Base-by-base conservation (phyloP, 2,329 filamentous ascomycete species). In the Macrophomina pseudophaseolina region DNA sequence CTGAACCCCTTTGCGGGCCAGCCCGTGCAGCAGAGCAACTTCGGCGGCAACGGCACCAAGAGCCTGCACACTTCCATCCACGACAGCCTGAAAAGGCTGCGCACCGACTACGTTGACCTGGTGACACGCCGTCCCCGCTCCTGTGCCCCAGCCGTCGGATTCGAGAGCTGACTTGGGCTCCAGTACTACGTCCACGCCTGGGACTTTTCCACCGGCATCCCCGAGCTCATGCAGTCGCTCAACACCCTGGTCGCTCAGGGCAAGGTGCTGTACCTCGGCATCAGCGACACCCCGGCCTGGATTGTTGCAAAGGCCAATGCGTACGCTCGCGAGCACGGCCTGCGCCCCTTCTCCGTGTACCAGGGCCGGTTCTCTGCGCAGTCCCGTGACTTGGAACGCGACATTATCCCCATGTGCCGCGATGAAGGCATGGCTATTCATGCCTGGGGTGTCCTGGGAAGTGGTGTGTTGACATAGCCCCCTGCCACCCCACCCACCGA, bases 31-130 rank as follows among this genome's bases (percentile, higher is more conserved):
- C n/a, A 54, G 23, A 67, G 69, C 69, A 85, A 85, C 69, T 82
- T 75, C 65, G 75, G 74, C 6, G 82, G 82, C 0, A 80, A 81
- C 69, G 71, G 71, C 49, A 73, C 75, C 18, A 81, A 80, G 67
- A 75, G 72, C 12, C 72, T 82, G 33, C 74, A 73, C n/a, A 58
- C 79, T 42, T 78, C 75, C 33, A 68, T 82, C 5, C 76, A 78
- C 30, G 76, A 74, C 8, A 78, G 74, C 9, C 68, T 82, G 32
- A 78, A 73, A 66, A 90, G 87, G 78, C 82, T 89, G 62, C 83
- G 88, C 76, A 91, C 89, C 0, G 83, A 86, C 63, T 93, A 91
- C 72, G 87, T 92, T 66, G 90, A 93, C 72, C 58, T 78, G 6
- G 48, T 51, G 9, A 48, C 16, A 18, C 8, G 9, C 18, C 18